A percentile compares a stretch with the other conserved stretches of the same genome.
phyloP scores from a whole-genome alignment of 768 basidiomycete species.

The Vishniacozyma victoriae region DNA sequence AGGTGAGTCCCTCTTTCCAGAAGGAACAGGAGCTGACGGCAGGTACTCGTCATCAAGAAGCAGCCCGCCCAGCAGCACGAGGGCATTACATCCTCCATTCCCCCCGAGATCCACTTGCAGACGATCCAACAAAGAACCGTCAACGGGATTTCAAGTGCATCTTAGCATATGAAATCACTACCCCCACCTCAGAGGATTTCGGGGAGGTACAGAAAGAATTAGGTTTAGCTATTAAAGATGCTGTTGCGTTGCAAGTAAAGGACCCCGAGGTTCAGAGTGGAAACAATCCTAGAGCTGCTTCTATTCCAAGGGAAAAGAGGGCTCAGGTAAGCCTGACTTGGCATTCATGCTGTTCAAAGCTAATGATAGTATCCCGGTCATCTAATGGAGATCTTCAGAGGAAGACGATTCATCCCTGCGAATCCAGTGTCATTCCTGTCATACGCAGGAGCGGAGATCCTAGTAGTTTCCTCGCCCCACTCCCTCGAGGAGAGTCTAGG shows the following conservation, averaged over 20 bases:
- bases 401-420: slow-evolving; percentile 31
- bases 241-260: slow-evolving; percentile 35
- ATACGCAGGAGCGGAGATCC: slow-evolving; percentile 33
- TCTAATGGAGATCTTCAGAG: slow-evolving; percentile 23
- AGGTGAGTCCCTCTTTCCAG: slow-evolving; percentile 24
- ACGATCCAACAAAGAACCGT: slow-evolving; percentile 26
- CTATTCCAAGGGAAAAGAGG: slow-evolving; percentile 31
- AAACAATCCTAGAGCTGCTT: slow-evolving; percentile 32
- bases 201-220: slow-evolving; percentile 37
- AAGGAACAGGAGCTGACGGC: background rate
- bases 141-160: slow-evolving; percentile 37
- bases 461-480: slow-evolving; percentile 36
- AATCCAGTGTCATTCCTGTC: slow-evolving; percentile 33
- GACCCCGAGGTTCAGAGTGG: slow-evolving; percentile 26
- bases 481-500: slow-evolving; percentile 30
- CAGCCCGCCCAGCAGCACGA: slow-evolving; percentile 38
- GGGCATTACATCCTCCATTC: slow-evolving; percentile 44
- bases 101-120: slow-evolving; percentile 34
- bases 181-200: slow-evolving; percentile 32
- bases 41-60: slow-evolving; percentile 36
- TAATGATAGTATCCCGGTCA: slow-evolving; percentile 33
- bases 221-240: slow-evolving; percentile 28
- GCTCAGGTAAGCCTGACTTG: slow-evolving; percentile 21
- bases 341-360: background rate
- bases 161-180: slow-evolving; percentile 38